Percentiles rank a stretch among this genome's conserved stretches.
Evolutionary conservation across 2,329 filamentous ascomycete species (phyloP).

Genomic region (Aureobasidium sp.): DNA sequence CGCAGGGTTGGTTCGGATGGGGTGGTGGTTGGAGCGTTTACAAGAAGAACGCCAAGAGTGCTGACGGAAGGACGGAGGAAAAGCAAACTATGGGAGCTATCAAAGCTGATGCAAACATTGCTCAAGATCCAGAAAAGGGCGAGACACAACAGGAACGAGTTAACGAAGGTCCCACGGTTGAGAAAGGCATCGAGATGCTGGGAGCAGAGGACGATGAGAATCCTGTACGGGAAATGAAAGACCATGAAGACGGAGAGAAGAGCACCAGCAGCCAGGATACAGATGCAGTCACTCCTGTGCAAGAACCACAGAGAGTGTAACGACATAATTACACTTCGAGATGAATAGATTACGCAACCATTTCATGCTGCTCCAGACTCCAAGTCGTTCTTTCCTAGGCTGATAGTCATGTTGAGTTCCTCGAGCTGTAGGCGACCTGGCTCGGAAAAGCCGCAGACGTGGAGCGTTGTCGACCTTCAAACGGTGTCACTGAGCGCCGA

Average conservation of each 20-base stretch:
- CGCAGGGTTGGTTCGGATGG: constrained; percentile 54
- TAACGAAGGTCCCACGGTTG: constrained; percentile 18
- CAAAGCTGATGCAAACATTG: neutral
- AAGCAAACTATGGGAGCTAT: constrained; percentile 1
- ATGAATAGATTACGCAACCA: neutral
- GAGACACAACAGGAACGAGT: constrained; percentile 17
- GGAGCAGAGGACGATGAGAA: constrained; percentile 19
- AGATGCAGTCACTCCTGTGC: neutral
- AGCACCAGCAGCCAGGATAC: neutral
- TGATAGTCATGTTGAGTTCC: neutral
- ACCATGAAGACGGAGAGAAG: neutral
- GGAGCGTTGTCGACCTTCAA: constrained; percentile 19
- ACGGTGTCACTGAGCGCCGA: constrained; percentile 21
- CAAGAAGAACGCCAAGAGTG: constrained; percentile 32
- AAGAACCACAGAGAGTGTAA: neutral
- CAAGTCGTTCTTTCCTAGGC: neutral
- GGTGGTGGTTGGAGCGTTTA: constrained; percentile 45
- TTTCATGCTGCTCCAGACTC: neutral
- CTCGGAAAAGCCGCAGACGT: no score
- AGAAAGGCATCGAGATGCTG: constrained; percentile 21
- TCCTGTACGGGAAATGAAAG: constrained; percentile 1
- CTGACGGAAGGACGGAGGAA: constrained; percentile 30
- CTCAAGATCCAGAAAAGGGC: neutral
- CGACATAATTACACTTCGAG: neutral
- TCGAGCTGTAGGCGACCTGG: no score